Evolutionary conservation across 2,329 filamentous ascomycete species (phyloP).

Genomic region (Corynespora cassiicola): DNA sequence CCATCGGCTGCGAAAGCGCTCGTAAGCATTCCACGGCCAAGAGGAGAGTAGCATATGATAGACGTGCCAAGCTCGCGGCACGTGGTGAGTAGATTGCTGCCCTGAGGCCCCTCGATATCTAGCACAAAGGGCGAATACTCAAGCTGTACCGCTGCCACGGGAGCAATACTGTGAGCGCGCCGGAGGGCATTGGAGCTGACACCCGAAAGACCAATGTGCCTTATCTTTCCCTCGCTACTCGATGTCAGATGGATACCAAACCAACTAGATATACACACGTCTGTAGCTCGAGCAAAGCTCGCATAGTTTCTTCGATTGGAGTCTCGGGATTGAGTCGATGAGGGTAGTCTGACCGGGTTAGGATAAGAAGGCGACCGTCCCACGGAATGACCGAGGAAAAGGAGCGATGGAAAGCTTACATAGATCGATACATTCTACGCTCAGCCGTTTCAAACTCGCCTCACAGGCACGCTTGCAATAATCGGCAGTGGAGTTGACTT

Average conservation of each 20-base stretch:
- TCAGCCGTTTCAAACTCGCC: conserved; percentile 41
- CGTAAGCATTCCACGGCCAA: conserved; percentile 29
- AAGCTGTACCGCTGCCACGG: conserved; percentile 53
- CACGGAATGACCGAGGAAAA: too few species aligned
- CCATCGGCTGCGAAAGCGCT: conserved; percentile 32
- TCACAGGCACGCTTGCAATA: conserved; percentile 45
- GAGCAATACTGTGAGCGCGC: conserved; percentile 51
- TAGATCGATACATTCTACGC: conserved; percentile 48
- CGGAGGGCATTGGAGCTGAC: conserved; percentile 50
- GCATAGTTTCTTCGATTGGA: conserved; percentile 53
- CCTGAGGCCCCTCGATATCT: conserved; percentile 44
- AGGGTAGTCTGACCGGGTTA: conserved; percentile 39
- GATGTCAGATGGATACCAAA: too few species aligned
- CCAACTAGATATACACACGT: too few species aligned
- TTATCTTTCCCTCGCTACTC: conserved; percentile 53
- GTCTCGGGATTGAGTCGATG: conserved; percentile 47
- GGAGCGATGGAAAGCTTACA: conserved; percentile 50
- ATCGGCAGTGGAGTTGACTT: conserved; percentile 44
- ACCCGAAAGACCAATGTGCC: conserved; percentile 51
- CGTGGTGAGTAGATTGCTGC: conserved; percentile 34
- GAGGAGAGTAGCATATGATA: conserved; percentile 36
- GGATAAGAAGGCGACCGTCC: too few species aligned
- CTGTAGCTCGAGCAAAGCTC: conserved; percentile 50
- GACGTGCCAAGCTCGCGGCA: conserved; percentile 46
- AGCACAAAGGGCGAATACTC: conserved; percentile 56